Percentiles rank a stretch among this genome's conserved stretches.
Evolutionary conservation across 768 basidiomycete genomes (phyloP).

Genomic region (Hortiboletus flavorubellus): DNA sequence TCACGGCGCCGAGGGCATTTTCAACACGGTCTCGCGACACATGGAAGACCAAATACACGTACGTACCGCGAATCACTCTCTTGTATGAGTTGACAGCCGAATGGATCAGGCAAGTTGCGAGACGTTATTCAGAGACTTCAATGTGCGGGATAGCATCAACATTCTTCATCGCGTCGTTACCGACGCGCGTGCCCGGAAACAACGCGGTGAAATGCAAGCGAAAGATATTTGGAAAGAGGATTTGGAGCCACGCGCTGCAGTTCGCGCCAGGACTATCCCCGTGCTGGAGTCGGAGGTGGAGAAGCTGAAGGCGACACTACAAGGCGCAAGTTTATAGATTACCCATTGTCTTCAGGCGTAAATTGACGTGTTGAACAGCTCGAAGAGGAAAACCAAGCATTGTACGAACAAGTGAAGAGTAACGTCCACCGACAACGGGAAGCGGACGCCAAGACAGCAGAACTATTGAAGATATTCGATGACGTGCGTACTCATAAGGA

Average conservation of each 20-base stretch:
- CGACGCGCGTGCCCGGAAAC: conserved; percentile 58
- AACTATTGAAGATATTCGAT: conserved; percentile 53
- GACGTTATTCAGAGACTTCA: conserved; percentile 63
- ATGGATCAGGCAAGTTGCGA: conserved; percentile 62
- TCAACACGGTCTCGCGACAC: conserved; percentile 65
- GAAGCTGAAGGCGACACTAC: conserved; percentile 35
- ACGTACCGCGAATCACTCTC: background rate
- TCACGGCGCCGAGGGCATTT: conserved; percentile 57
- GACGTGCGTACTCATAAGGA: conserved; percentile 36
- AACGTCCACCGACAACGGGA: conserved; percentile 44
- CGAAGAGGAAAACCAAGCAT: conserved; percentile 50
- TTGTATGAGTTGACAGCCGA: background rate
- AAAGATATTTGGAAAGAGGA: conserved; percentile 65
- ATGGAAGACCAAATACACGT: conserved; percentile 62
- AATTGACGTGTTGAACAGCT: conserved; percentile 37
- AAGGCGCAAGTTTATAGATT: conserved; percentile 29
- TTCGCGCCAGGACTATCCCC: conserved; percentile 62
- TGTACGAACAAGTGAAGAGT: conserved; percentile 48
- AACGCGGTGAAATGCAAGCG: conserved; percentile 37
- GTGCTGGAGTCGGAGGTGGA: conserved; percentile 45
- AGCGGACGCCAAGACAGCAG: conserved; percentile 43
- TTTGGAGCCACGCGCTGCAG: conserved; percentile 59
- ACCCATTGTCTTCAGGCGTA: background rate
- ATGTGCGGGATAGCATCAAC: conserved; percentile 68
- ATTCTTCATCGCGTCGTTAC: conserved; percentile 64